These are phyloP conservation scores for Dinochytrium kinnereticum DNA, from an alignment of 371 early-diverging fungal genomes.

Conservation along the genomic window DNA sequence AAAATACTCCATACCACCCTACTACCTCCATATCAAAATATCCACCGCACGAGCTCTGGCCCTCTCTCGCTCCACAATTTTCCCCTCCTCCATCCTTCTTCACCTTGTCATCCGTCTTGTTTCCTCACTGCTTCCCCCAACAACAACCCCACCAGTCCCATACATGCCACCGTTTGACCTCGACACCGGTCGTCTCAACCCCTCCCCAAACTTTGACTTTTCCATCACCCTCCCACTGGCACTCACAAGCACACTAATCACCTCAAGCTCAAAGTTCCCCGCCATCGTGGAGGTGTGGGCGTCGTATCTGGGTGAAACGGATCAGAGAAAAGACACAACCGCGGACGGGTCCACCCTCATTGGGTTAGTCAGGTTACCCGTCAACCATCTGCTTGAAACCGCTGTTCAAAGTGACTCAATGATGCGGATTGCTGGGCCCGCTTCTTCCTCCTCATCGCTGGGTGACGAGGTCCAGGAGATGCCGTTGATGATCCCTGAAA, in stretches of 20 bases:
- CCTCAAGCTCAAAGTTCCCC: constrained; percentile 22
- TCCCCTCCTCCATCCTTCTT: constrained; percentile 23
- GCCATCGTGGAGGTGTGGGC: constrained; percentile 48
- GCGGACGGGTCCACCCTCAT: constrained; percentile 21
- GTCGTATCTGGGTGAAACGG: constrained; percentile 5
- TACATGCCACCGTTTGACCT: constrained; percentile 47
- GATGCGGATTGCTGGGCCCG: too few relatives aligned
- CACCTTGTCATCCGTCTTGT: constrained; percentile 41
- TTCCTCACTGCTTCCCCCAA: constrained; percentile 30
- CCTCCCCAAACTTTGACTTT: constrained; percentile 41
- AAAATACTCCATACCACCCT: not conserved
- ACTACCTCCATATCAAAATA: constrained; percentile 37
- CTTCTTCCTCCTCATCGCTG: not conserved
- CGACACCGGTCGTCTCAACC: constrained; percentile 36
- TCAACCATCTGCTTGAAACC: constrained; percentile 36
- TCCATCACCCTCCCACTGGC: constrained; percentile 44
- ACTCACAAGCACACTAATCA: constrained; percentile 31
- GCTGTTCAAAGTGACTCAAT: not conserved
- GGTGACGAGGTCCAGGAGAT: not conserved
- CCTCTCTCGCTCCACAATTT: constrained; percentile 23
- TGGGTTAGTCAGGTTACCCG: constrained; percentile 43
- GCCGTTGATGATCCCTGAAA: constrained; percentile 49
- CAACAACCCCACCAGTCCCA: constrained; percentile 42
- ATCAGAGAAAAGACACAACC: not conserved
- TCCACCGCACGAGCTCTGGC: constrained; percentile 40